Percentiles rank a stretch among this genome's conserved stretches.
These are phyloP conservation scores for Rosa rugosa DNA, from an alignment of 306 rosid species.

Conservation along the genomic window DNA sequence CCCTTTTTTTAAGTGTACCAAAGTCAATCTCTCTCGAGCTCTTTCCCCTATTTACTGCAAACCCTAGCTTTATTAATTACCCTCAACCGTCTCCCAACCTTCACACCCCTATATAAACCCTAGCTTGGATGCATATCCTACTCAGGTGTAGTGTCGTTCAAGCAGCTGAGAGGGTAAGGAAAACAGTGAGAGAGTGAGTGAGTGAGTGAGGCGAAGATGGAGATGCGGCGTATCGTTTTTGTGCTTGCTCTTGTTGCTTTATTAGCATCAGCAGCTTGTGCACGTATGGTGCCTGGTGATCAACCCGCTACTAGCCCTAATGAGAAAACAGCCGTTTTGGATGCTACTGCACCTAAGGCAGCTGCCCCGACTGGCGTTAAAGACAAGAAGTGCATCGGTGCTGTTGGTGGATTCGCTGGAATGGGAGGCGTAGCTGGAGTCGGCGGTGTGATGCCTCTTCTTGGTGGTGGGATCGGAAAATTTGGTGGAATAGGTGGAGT, in stretches of 20 bases:
- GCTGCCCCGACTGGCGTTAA: constrained; percentile 27
- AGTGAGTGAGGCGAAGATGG: constrained; percentile 30
- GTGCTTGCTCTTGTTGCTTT: constrained; percentile 34
- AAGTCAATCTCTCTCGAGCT: not conserved
- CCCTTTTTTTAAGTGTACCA: not conserved
- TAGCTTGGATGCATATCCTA: constrained; percentile 6
- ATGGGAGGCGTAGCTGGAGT: constrained; percentile 27
- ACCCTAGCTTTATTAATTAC: constrained; percentile 40
- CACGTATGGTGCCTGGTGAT: constrained; percentile 47
- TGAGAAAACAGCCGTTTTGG: constrained; percentile 27
- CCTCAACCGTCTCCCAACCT: constrained; percentile 51
- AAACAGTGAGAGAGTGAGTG: not conserved
- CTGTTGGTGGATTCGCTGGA: constrained; percentile 53
- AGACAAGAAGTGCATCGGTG: constrained; percentile 65
- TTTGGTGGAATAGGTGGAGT: constrained; percentile 20
- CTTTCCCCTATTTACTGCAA: constrained; percentile 18
- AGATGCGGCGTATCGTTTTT: constrained; percentile 24
- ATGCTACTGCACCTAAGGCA: constrained; percentile 42
- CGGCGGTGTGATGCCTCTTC: constrained; percentile 37
- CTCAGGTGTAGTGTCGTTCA: constrained; percentile 9
- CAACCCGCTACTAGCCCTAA: not conserved
- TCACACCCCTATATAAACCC: constrained; percentile 25
- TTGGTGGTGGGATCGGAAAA: constrained; percentile 31
- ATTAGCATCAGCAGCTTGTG: constrained; percentile 19
- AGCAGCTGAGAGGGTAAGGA: not conserved